Evolutionary conservation across 1,139 yeast species (phyloP).

Genomic region (Kurtzmaniella quercitrusa): DNA sequence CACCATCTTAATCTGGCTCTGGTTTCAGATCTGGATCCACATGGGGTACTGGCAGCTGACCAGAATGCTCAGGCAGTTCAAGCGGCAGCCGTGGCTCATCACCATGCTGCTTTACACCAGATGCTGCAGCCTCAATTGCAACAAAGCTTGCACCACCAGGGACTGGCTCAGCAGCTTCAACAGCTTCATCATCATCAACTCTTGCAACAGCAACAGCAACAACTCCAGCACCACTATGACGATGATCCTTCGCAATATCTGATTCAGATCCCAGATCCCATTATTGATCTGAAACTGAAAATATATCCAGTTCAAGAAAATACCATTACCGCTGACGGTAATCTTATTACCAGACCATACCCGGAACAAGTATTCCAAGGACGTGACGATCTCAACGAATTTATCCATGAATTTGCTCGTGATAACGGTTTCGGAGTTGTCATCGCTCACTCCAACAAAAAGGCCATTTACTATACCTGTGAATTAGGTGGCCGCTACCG

Average conservation of each 20-base stretch:
- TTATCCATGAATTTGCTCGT: slow-evolving; percentile 53
- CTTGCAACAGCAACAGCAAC: slow-evolving; percentile 14
- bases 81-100: slow-evolving; percentile 7
- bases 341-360: slow-evolving; percentile 51
- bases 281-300: slow-evolving; percentile 41
- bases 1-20: background rate
- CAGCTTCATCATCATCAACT: slow-evolving; percentile 12
- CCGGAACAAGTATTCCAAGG: slow-evolving; percentile 51
- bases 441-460: slow-evolving; percentile 55
- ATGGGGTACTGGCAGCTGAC: slow-evolving; percentile 5
- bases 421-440: slow-evolving; percentile 60
- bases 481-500: slow-evolving; percentile 57
- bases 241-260: slow-evolving; percentile 42
- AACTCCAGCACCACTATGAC: slow-evolving; percentile 19
- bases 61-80: slow-evolving; percentile 6
- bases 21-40: slow-evolving; percentile 2
- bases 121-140: slow-evolving; percentile 11
- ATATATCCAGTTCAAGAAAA: slow-evolving; percentile 46
- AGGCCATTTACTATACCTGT: slow-evolving; percentile 60
- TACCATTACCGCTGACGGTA: slow-evolving; percentile 47
- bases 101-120: slow-evolving; percentile 6
- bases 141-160: slow-evolving; percentile 14
- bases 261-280: slow-evolving; percentile 48
- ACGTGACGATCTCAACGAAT: slow-evolving; percentile 50
- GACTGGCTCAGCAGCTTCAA: slow-evolving; percentile 13